Percentiles rank a stretch among this genome's conserved stretches.
Conservation (phyloP, 495 filamentous ascomycete species). For the Terfezia claveryi region DNA sequence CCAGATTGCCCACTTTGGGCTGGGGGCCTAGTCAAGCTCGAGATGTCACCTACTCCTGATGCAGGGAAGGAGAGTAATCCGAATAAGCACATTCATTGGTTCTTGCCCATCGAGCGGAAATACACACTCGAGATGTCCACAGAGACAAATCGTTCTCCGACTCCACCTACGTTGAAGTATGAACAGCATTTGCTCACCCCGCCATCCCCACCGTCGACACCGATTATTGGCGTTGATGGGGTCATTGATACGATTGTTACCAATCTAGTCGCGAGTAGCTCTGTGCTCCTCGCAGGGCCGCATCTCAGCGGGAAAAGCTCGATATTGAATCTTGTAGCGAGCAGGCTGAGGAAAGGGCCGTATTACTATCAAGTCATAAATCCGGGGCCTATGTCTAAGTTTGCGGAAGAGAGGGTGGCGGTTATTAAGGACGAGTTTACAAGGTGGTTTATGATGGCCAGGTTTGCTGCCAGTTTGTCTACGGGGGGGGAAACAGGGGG, state of each 20-base stretch:
- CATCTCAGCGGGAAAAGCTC: conserved; percentile 77
- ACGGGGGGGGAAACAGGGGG: conserved; percentile 25
- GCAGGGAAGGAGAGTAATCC: not conserved
- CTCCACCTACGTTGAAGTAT: conserved; percentile 22
- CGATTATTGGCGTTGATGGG: conserved; percentile 61
- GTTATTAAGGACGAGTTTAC: conserved; percentile 75
- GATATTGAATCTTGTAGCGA: conserved; percentile 32
- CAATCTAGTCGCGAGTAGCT: conserved; percentile 63
- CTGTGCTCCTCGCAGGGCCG: conserved; percentile 69
- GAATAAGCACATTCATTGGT: conserved; percentile 43
- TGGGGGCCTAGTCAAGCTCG: conserved; percentile 14
- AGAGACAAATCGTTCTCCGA: not conserved
- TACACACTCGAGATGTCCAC: conserved; percentile 33
- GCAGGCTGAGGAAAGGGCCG: conserved; percentile 12
- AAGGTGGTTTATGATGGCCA: conserved; percentile 63
- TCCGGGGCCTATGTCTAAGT: conserved; percentile 13
- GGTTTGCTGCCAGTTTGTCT: conserved; percentile 43
- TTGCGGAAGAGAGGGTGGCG: conserved; percentile 71
- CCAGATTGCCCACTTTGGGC: conserved; percentile 16
- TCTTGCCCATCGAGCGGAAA: conserved; percentile 51
- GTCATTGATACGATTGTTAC: conserved; percentile 45
- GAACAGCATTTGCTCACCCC: conserved; percentile 42
- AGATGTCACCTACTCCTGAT: conserved; percentile 20
- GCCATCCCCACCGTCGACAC: conserved; percentile 24
- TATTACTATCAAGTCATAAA: conserved; percentile 16